Conservation (phyloP, 1,139 yeast genomes). For the Meyerozyma carpophila region DNA sequence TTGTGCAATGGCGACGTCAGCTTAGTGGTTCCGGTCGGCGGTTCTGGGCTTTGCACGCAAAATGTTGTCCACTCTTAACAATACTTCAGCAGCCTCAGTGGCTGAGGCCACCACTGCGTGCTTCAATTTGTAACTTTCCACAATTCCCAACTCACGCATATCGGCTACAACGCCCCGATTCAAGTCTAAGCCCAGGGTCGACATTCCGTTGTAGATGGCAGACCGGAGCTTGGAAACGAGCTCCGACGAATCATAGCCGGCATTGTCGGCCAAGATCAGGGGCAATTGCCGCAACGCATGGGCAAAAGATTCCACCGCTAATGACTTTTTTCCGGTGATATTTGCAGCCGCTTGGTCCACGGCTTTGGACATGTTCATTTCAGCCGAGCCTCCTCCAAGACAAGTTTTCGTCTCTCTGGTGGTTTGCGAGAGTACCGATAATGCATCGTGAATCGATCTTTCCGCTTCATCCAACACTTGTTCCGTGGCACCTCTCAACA, state of each 20-base stretch:
- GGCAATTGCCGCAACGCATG: constrained; percentile 93
- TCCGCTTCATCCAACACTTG: constrained; percentile 96
- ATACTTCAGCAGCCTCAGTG: constrained; percentile 94
- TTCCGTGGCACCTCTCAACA: constrained; percentile 94
- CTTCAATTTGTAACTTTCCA: constrained; percentile 88
- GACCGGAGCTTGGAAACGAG: constrained; percentile 87
- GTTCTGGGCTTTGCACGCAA: constrained; percentile 97
- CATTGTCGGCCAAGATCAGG: constrained; percentile 91
- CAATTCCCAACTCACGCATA: constrained; percentile 90
- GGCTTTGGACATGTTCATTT: constrained; percentile 97
- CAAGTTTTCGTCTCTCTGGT: constrained; percentile 93
- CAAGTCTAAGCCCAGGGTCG: constrained; percentile 86
- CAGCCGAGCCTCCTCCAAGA: constrained; percentile 97
- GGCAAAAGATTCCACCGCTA: constrained; percentile 94
- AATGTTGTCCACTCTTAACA: constrained; percentile 91
- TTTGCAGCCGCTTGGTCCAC: constrained; percentile 94
- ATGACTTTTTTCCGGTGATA: constrained; percentile 86
- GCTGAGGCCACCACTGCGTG: constrained; percentile 95
- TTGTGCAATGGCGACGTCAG: background rate
- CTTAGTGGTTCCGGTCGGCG: constrained; percentile 67
- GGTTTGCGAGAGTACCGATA: constrained; percentile 92
- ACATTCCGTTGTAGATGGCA: constrained; percentile 87
- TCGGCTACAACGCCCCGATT: constrained; percentile 82
- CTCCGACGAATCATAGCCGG: constrained; percentile 94
- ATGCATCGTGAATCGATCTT: constrained; percentile 94